A percentile compares a stretch with the other conserved stretches of the same genome.
Conservation (phyloP, 768 basidiomycete genomes). For the Boletus reticuloceps region DNA sequence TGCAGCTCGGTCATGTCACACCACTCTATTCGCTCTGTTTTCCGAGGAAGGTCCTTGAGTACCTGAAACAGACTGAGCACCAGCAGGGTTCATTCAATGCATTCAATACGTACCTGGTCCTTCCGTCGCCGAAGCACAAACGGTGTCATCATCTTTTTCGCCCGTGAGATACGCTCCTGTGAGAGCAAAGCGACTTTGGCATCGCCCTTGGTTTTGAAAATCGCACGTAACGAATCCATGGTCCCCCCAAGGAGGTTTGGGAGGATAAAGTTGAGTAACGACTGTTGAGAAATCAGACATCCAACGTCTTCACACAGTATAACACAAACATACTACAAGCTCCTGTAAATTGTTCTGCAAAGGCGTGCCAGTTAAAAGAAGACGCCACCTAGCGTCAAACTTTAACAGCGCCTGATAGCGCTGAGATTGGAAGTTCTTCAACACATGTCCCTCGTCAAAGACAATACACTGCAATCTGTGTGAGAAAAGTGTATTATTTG, state of each 20-base stretch:
- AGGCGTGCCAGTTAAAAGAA: conserved; percentile 94
- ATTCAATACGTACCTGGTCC: conserved; percentile 63
- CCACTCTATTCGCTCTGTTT: conserved; percentile 91
- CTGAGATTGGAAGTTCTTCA: conserved; percentile 98
- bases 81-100: neutral
- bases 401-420: conserved; percentile 87
- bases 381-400: conserved; percentile 83
- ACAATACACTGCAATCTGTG: conserved; percentile 67
- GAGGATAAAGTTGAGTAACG: conserved; percentile 96
- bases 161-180: conserved; percentile 88
- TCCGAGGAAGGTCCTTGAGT: conserved; percentile 87
- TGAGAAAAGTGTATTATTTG: neutral
- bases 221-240: conserved; percentile 78
- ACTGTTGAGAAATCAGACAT: conserved; percentile 46
- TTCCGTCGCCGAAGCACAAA: conserved; percentile 97
- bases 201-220: conserved; percentile 97
- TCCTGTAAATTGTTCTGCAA: conserved; percentile 91
- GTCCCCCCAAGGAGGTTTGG: conserved; percentile 83
- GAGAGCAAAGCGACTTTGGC: conserved; percentile 85
- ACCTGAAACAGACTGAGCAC: conserved; percentile 50
- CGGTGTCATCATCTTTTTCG: conserved; percentile 99
- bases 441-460: conserved; percentile 94
- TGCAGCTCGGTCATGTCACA: conserved; percentile 90
- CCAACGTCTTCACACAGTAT: neutral
- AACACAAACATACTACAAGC: conserved; percentile 62